Evolutionary conservation across 768 basidiomycete species (phyloP).

Genomic region (Pulveroboletus sp.): DNA sequence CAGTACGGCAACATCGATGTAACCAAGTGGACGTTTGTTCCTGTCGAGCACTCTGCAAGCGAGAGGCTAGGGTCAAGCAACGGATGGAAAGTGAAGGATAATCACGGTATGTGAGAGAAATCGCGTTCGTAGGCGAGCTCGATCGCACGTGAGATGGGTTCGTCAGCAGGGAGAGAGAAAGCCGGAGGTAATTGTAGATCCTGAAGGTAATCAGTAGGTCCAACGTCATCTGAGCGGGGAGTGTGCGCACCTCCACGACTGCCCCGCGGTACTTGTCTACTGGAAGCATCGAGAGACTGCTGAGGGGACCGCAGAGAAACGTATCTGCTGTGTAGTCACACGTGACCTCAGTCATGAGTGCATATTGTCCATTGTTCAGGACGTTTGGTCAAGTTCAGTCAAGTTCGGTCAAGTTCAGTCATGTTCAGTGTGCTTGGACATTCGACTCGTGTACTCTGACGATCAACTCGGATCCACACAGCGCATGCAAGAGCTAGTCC

Average conservation of each 20-base stretch:
- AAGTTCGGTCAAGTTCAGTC: no score
- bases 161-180: slow-evolving; percentile 69
- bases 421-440: no score
- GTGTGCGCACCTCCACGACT: slow-evolving; percentile 70
- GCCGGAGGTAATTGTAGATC: slow-evolving; percentile 84
- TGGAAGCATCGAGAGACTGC: slow-evolving; percentile 7
- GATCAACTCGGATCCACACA: no score
- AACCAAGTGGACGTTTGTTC: slow-evolving; percentile 73
- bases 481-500: no score
- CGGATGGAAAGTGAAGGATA: slow-evolving; percentile 1
- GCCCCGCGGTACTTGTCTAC: slow-evolving; percentile 76
- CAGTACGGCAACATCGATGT: slow-evolving; percentile 70
- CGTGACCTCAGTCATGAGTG: neutral
- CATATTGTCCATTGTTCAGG: no score
- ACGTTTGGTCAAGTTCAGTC: no score
- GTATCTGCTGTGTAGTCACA: neutral
- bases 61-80: neutral
- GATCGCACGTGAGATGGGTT: slow-evolving; percentile 69
- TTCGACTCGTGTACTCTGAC: no score
- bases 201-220: neutral
- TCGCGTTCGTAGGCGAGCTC: slow-evolving; percentile 91
- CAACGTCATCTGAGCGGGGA: neutral
- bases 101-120: slow-evolving; percentile 89
- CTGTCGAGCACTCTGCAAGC: slow-evolving; percentile 64
- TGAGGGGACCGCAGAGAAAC: neutral